Evolutionary conservation across 768 basidiomycete genomes (phyloP).

Genomic region (Steccherinum ochraceum): DNA sequence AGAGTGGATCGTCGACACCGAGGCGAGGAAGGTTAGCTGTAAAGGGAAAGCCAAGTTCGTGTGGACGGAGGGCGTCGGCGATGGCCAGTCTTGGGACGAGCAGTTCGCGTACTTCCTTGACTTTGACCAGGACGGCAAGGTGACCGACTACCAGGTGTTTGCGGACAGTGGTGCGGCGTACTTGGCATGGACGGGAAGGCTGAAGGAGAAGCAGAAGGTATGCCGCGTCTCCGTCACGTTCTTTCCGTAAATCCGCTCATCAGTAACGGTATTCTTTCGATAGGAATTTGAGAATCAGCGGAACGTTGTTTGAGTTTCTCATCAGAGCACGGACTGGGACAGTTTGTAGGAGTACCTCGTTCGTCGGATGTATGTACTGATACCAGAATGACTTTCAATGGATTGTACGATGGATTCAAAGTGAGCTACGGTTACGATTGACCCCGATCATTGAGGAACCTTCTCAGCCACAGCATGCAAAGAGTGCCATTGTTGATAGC

Average conservation of each 20-base stretch:
- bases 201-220: slow-evolving; percentile 23
- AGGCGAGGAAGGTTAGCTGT: slow-evolving; percentile 43
- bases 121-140: slow-evolving; percentile 50
- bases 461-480: too few relatives aligned
- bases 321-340: too few relatives aligned
- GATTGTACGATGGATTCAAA: too few relatives aligned
- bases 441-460: too few relatives aligned
- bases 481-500: too few relatives aligned
- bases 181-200: slow-evolving; percentile 46
- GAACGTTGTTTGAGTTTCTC: not conserved
- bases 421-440: too few relatives aligned
- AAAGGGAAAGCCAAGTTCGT: slow-evolving; percentile 51
- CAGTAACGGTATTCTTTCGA: not conserved
- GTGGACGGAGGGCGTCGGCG: slow-evolving; percentile 37
- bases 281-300: not conserved
- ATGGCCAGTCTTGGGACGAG: slow-evolving; percentile 54
- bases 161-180: slow-evolving; percentile 62
- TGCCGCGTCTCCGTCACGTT: not conserved
- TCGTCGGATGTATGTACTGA: too few relatives aligned
- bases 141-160: slow-evolving; percentile 62
- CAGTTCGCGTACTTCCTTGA: slow-evolving; percentile 53
- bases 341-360: too few relatives aligned
- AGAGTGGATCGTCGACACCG: slow-evolving; percentile 48
- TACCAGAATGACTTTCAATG: too few relatives aligned
- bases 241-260: not conserved